Evolutionary conservation across 2,329 filamentous ascomycete species (phyloP), one percentile per base, ranked within the genome.

Genomic region (Alternaria metachromatica): DNA sequence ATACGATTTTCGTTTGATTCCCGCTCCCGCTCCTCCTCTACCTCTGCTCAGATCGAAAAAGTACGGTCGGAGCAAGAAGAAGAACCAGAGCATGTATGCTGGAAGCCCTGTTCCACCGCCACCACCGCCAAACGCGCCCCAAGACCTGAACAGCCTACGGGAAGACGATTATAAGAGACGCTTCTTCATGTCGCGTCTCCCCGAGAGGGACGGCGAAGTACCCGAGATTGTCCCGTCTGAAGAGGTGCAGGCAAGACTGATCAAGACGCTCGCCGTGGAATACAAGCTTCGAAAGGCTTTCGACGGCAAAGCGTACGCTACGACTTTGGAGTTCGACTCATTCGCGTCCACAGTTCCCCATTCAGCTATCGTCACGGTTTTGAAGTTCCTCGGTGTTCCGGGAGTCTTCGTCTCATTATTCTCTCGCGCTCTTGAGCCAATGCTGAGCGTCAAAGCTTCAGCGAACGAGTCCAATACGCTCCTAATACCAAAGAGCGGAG

Each of bases 311-410:
- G 64, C 58, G 8, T 44, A 63, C 30, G 59, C 55, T 21, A 33
- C 70, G 10, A 56, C 64, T 3, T 55, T 64, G 2, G 62, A 69
- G 11, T 75, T 78, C 66, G 81, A 84, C 48, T 87, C 84, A 80
- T 87, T 89, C 62, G 85, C 86, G 0, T 84, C 87, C 0, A 85
- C 84, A 5, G 78, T 90, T 13, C 83, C 88, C 3, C 89, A 92
- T 69, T 76, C 84, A 26, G 89, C 88, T 0, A 84, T 91, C 18
- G 77, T 87, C n/a, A 59, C 61, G 2, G 81, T 90, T 0, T 75
- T 92, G 63, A 79, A 83, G 26, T 89, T 87, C 69, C 84, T 92
- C 48, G 87, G 88, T 0, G 81, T 91, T 5, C 84, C 87, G 0
- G 74, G 85, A 3, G 76, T 71, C 0, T 90, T 89, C 86, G 71